A percentile compares a stretch with the other conserved stretches of the same genome.
phyloP scores from a whole-genome alignment of 2,329 filamentous ascomycete species.

The Aspergillus udagawae region DNA sequence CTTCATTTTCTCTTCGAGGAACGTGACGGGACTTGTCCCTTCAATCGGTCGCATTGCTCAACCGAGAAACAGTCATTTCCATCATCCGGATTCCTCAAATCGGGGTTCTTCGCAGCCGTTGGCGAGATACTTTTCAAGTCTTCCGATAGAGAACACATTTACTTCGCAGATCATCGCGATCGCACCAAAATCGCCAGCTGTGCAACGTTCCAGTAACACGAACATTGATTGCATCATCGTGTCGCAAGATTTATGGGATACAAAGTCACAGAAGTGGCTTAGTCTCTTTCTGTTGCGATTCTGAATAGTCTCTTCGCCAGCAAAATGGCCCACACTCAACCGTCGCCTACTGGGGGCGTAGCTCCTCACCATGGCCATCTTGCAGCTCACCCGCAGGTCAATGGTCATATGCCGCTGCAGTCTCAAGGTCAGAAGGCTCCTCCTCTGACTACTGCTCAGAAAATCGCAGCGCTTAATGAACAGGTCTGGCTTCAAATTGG shows the following conservation, averaged over 20 bases:
- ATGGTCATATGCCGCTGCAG: slow-evolving; percentile 56
- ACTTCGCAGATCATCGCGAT: neutral
- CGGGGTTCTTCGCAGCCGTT: neutral
- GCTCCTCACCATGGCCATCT: slow-evolving; percentile 53
- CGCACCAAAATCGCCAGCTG: slow-evolving; percentile 12
- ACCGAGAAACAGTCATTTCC: neutral
- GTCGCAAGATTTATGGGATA: slow-evolving; percentile 22
- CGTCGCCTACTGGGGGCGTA: slow-evolving; percentile 74
- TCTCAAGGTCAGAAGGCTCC: slow-evolving; percentile 52
- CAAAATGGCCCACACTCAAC: slow-evolving; percentile 72
- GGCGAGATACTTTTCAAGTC: neutral
- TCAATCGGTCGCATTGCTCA: neutral
- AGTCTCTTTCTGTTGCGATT: slow-evolving; percentile 7
- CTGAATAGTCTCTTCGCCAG: slow-evolving; percentile 1
- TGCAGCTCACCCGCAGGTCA: slow-evolving; percentile 30
- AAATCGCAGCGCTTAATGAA: slow-evolving; percentile 77
- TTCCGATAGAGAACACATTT: neutral
- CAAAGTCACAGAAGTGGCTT: slow-evolving; percentile 8
- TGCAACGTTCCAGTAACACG: slow-evolving; percentile 17
- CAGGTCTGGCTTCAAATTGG: slow-evolving; percentile 88
- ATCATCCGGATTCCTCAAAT: neutral
- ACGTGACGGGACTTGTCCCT: neutral
- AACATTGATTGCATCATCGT: slow-evolving; percentile 29
- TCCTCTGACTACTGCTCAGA: slow-evolving; percentile 64
- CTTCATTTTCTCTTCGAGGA: neutral